phyloP scores from a whole-genome alignment of 1,284 basidiomycete genomes.

The Tetrapyrgos nigripes region DNA sequence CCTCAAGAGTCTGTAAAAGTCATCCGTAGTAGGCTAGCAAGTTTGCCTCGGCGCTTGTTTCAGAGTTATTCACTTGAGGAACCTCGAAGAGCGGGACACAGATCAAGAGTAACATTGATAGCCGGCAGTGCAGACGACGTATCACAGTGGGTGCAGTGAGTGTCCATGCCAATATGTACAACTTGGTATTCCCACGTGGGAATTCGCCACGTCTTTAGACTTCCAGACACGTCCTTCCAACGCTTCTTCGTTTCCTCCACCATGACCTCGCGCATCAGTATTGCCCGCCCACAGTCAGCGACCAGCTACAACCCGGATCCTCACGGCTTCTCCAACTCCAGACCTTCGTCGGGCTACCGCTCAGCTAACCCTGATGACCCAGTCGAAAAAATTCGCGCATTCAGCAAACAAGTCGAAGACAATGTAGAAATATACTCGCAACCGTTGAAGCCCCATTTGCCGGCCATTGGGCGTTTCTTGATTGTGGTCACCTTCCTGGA shows the following conservation, averaged over 20 bases:
- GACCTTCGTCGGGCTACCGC: slow-evolving; percentile 72
- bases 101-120: no score
- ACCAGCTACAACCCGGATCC: slow-evolving; percentile 69
- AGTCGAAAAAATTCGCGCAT: slow-evolving; percentile 81
- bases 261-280: slow-evolving; percentile 86
- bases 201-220: slow-evolving; percentile 11
- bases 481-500: slow-evolving; percentile 99
- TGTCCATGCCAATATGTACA: no score
- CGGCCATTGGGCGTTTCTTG: slow-evolving; percentile 94
- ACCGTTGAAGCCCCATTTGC: slow-evolving; percentile 94
- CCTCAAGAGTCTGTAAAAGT: no score
- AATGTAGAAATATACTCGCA: slow-evolving; percentile 92
- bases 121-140: no score
- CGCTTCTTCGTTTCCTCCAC: slow-evolving; percentile 30
- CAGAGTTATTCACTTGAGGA: no score
- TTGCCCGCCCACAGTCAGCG: slow-evolving; percentile 69
- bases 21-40: no score
- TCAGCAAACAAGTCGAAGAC: slow-evolving; percentile 89
- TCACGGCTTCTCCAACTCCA: slow-evolving; percentile 74
- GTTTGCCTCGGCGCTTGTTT: no score
- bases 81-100: no score
- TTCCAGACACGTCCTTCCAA: slow-evolving; percentile 7
- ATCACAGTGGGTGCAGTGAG: no score
- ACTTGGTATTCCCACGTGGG: not conserved
- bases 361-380: slow-evolving; percentile 83